Percentiles rank a stretch among this genome's conserved stretches.
These are phyloP conservation scores for Cyclotella sp. DNA, from an alignment of 108 stramenopile genomes.

Conservation along the genomic window DNA sequence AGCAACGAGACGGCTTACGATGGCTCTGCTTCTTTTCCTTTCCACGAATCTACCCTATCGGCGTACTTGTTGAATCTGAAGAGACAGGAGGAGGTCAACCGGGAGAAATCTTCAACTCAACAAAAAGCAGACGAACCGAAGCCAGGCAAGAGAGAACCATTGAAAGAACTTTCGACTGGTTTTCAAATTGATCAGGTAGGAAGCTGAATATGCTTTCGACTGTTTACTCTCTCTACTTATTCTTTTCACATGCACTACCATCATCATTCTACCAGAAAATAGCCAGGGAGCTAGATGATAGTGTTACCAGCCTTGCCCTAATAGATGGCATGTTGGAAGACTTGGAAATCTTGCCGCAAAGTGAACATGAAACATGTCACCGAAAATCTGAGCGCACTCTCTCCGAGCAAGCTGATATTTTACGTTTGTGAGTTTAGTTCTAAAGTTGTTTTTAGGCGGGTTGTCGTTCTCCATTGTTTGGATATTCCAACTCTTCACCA, in stretches of 20 bases:
- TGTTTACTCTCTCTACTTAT: neutral
- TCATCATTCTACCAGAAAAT: constrained; percentile 25
- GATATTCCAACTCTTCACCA: neutral
- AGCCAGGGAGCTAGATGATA: constrained; percentile 46
- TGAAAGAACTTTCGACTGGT: neutral
- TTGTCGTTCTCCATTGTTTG: neutral
- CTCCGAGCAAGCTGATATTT: constrained; percentile 4
- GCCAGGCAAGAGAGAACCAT: neutral
- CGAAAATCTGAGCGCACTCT: neutral
- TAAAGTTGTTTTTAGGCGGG: neutral
- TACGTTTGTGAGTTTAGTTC: neutral
- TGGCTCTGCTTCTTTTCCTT: neutral
- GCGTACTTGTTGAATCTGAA: constrained; percentile 39
- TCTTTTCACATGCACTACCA: neutral
- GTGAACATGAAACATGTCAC: neutral
- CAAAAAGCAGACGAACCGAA: neutral
- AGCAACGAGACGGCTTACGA: constrained; percentile 7
- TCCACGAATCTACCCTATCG: constrained; percentile 29
- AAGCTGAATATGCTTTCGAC: too few relatives aligned
- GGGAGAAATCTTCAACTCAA: constrained; percentile 17
- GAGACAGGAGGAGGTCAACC: constrained; percentile 47
- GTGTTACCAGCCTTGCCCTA: constrained; percentile 13
- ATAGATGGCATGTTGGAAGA: constrained; percentile 27
- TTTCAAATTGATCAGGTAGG: constrained; percentile 48
- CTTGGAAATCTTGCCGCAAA: constrained; percentile 22